Evolutionary conservation across 495 filamentous ascomycete genomes (phyloP).

Genomic region (Cenococcum geophilum): DNA sequence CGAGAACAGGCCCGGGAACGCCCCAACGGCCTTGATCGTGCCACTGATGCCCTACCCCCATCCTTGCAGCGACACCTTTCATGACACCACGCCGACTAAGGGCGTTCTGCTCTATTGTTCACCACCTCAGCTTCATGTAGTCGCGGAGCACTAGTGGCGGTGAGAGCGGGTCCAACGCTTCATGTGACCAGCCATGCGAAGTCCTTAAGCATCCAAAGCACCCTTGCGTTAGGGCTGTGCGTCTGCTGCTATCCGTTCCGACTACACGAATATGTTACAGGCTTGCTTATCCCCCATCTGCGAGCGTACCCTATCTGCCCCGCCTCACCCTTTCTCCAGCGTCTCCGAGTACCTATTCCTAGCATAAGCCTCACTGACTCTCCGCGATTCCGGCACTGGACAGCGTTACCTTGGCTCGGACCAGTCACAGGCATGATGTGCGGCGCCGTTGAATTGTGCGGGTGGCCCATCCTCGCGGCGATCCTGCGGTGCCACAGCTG

Average conservation of each 20-base stretch:
- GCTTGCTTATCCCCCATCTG: neutral
- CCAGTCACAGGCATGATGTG: slow-evolving; percentile 6
- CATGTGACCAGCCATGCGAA: slow-evolving; percentile 19
- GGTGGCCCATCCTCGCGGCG: slow-evolving; percentile 13
- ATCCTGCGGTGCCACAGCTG: slow-evolving; percentile 28
- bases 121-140: neutral
- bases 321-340: neutral
- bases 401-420: neutral
- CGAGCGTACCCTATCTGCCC: neutral
- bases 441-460: slow-evolving; percentile 23
- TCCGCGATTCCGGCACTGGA: neutral
- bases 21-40: neutral
- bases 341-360: neutral
- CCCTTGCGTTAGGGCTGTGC: slow-evolving; percentile 5
- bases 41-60: slow-evolving; percentile 20
- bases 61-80: slow-evolving; percentile 21
- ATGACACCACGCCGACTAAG: neutral
- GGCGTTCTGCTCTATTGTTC: neutral
- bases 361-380: neutral
- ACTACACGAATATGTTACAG: neutral
- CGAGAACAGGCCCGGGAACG: slow-evolving; percentile 12
- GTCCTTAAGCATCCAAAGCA: neutral
- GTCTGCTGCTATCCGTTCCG: slow-evolving; percentile 22
- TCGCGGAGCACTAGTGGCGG: slow-evolving; percentile 17
- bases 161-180: slow-evolving; percentile 8